Percentiles rank a stretch among this genome's conserved stretches.
Conservation (phyloP, 306 rosid species). For the Gillenia trifoliata region DNA sequence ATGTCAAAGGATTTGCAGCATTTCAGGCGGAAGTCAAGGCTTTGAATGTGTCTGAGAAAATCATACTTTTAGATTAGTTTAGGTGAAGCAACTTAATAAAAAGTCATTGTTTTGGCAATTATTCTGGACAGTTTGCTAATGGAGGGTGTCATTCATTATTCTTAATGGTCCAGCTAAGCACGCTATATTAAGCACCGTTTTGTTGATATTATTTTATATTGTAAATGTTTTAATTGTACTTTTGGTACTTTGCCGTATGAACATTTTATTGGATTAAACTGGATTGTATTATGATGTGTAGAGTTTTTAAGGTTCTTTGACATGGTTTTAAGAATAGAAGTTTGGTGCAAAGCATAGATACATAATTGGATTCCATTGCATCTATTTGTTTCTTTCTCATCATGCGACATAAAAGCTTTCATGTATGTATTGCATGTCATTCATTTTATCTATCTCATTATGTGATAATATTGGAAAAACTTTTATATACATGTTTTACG, state of each 20-base stretch:
- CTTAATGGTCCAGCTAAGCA: background rate
- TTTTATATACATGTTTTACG: too few relatives aligned
- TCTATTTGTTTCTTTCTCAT: too few relatives aligned
- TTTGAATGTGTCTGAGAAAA: conserved; percentile 19
- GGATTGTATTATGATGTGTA: background rate
- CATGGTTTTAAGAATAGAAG: background rate
- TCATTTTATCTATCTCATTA: background rate
- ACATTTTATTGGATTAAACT: background rate
- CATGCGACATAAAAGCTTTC: too few relatives aligned
- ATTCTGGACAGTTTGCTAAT: conserved; percentile 2
- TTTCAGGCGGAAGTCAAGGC: conserved; percentile 38
- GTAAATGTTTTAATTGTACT: background rate
- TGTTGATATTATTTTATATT: background rate
- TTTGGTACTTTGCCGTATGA: background rate
- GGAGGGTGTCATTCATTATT: background rate
- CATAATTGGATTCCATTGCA: background rate
- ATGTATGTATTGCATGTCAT: too few relatives aligned
- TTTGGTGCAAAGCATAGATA: background rate
- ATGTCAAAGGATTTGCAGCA: conserved; percentile 8
- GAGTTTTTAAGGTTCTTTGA: background rate
- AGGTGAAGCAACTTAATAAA: background rate
- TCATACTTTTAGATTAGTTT: background rate
- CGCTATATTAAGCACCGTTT: background rate
- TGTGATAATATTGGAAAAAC: background rate
- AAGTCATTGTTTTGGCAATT: background rate